These are phyloP conservation scores for Beauveria sp. DNA, from an alignment of 2,329 filamentous ascomycete genomes.

Conservation along the genomic window DNA sequence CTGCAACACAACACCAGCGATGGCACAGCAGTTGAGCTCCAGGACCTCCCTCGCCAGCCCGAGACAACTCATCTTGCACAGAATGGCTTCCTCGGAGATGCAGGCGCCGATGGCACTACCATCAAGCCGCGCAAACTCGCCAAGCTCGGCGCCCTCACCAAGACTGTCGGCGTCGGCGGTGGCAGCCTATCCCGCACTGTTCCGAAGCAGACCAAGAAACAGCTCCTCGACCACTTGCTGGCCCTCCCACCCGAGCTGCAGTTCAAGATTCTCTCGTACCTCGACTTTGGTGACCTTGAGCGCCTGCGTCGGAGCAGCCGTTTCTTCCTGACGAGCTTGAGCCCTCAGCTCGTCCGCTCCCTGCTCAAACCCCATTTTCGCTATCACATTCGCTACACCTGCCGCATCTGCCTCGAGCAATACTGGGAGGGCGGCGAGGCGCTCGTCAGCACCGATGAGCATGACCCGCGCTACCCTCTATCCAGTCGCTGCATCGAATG, in stretches of 20 bases:
- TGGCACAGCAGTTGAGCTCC: neutral
- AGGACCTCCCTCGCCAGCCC: neutral
- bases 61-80: neutral
- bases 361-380: constrained; percentile 27
- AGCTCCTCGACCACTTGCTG: constrained; percentile 19
- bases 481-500: constrained; percentile 34
- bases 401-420: constrained; percentile 31
- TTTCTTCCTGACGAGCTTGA: constrained; percentile 27
- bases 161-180: neutral
- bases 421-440: constrained; percentile 20
- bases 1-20: neutral
- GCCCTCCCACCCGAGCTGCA: constrained; percentile 35
- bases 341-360: constrained; percentile 25
- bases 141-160: neutral
- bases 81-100: neutral
- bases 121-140: neutral
- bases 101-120: neutral
- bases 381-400: constrained; percentile 29
- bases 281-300: constrained; percentile 36
- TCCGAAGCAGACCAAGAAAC: neutral
- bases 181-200: neutral
- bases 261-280: constrained; percentile 30
- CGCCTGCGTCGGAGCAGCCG: constrained; percentile 34
- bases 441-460: constrained; percentile 25
- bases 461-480: constrained; percentile 28